Evolutionary conservation across 129 eudicot genomes (phyloP), one percentile per base, ranked within the genome.

Genomic region (Tagetes patula): DNA sequence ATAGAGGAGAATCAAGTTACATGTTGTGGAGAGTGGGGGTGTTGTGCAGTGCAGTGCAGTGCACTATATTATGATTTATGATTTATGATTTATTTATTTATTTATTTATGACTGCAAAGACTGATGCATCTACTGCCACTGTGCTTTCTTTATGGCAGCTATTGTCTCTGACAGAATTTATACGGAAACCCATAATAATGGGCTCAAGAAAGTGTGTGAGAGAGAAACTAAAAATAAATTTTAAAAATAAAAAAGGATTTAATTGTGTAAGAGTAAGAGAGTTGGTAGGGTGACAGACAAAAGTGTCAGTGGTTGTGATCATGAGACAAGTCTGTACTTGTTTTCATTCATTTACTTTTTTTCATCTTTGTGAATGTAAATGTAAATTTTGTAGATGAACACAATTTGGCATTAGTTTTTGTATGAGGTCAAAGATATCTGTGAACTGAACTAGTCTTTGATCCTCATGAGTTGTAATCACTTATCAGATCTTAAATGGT

Each of bases 151-250:
- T 84, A 83, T 85, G 90, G 87, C 90, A 85, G 88, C 85, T 78
- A 77, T 87, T 77, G 87, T 82, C 86, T 80, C 91, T 87, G 91
- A 84, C 93, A 81, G 46, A 64, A 14, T 80, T 10, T 75, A 77
- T 87, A 83, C 89, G 85, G 91, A 90, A 87, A 83, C 81, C 88
- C 80, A 87, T 85, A 87, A 87, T 82, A 78, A 71, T 79, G 82
- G 58, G 62, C 71, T 67, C 79, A 72, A 63, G 72, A 61, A 32
- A 69, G 30, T 40, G 33, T 64, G 48, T 33, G 63, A 8, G 30
- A 3, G 31, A 2, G 34, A 3, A 56, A 1, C 67, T 20, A 67
- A 20, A n/a, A 46, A 5, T 13, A 31, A 4, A 38, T 3, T 13
- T 7, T 8, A 64, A 30, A 20, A 52, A 56, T 42, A 20, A 20